phyloP scores from a whole-genome alignment of 2,329 filamentous ascomycete species.

The Cordyceps militaris region DNA sequence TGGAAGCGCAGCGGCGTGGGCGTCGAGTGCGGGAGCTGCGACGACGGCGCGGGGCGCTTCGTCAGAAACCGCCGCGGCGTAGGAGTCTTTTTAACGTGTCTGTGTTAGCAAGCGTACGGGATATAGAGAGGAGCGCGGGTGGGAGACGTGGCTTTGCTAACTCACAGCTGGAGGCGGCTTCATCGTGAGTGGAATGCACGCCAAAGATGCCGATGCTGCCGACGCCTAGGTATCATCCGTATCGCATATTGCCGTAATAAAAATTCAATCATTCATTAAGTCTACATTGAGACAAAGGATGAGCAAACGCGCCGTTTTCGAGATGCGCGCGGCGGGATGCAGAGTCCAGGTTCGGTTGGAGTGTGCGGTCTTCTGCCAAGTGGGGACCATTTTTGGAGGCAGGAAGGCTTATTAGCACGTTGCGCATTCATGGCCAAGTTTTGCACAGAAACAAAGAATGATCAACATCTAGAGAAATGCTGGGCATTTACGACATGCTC shows the following conservation, averaged over 20 bases:
- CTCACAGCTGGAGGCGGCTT: constrained; percentile 6
- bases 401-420: too few species aligned
- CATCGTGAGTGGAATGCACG: neutral
- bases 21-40: constrained; percentile 25
- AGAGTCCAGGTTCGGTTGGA: neutral
- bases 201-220: neutral
- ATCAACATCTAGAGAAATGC: too few species aligned
- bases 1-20: constrained; percentile 27
- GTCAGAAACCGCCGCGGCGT: constrained; percentile 33
- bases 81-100: constrained; percentile 30
- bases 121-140: neutral
- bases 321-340: neutral
- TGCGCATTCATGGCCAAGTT: too few species aligned
- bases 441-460: too few species aligned
- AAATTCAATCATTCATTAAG: neutral
- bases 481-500: too few species aligned
- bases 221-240: neutral
- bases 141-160: neutral
- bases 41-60: constrained; percentile 27
- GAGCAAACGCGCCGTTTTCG: neutral
- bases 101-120: neutral
- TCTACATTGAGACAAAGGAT: neutral
- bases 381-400: too few species aligned
- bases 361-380: neutral
- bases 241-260: neutral